Conservation (phyloP, 2,329 filamentous ascomycete genomes). For the Beauveria brongniartii region DNA sequence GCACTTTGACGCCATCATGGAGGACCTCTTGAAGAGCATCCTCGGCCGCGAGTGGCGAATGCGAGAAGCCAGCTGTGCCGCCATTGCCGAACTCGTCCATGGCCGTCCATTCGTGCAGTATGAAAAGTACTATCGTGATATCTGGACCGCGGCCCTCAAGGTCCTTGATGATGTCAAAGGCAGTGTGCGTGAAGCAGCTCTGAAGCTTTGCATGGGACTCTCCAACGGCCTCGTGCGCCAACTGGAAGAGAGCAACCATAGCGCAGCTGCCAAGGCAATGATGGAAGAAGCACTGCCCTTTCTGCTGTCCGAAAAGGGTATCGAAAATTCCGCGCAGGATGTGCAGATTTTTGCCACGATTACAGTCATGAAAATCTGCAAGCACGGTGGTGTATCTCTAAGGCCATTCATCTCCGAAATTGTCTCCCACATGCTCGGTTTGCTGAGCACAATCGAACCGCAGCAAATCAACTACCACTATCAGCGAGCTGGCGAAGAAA, state of each 20-base stretch:
- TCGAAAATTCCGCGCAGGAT: constrained; percentile 83
- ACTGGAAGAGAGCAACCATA: constrained; percentile 67
- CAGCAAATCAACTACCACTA: constrained; percentile 89
- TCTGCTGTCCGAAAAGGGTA: constrained; percentile 76
- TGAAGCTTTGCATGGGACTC: constrained; percentile 73
- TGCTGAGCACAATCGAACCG: constrained; percentile 82
- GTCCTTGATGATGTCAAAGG: constrained; percentile 95
- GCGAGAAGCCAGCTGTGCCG: constrained; percentile 84
- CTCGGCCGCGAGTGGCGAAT: constrained; percentile 89
- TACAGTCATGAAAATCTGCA: constrained; percentile 81
- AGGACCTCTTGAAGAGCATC: constrained; percentile 77
- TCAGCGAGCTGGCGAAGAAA: constrained; percentile 79
- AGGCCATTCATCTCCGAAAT: constrained; percentile 75
- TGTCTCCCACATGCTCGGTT: constrained; percentile 68
- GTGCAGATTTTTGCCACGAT: constrained; percentile 76
- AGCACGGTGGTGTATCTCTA: constrained; percentile 73
- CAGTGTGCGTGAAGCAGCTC: constrained; percentile 72
- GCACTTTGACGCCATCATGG: constrained; percentile 83
- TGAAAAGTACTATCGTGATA: constrained; percentile 72
- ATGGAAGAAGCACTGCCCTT: constrained; percentile 84
- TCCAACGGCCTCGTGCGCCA: constrained; percentile 81
- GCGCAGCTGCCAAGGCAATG: constrained; percentile 67
- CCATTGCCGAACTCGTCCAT: constrained; percentile 79
- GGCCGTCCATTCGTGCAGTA: constrained; percentile 70
- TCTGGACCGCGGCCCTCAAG: constrained; percentile 81